phyloP scores from a whole-genome alignment of 176 grass and related monocot genomes.

The Dactylis glomerata region DNA sequence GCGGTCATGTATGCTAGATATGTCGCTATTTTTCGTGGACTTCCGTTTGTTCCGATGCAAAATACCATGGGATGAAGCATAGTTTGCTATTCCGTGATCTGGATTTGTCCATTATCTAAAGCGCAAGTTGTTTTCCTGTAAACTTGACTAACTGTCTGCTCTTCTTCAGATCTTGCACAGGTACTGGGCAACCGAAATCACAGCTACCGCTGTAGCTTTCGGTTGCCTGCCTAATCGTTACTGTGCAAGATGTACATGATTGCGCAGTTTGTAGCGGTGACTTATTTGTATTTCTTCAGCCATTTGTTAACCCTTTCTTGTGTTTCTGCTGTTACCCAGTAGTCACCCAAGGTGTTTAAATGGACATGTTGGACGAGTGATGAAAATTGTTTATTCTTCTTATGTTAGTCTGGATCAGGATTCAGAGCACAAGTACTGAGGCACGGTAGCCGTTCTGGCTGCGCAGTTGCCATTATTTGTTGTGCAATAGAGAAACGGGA shows the following conservation, averaged over 20 bases:
- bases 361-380: background rate
- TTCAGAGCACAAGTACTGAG: constrained; percentile 45
- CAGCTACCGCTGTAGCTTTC: background rate
- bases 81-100: background rate
- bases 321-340: constrained; percentile 3
- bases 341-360: background rate
- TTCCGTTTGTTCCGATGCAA: background rate
- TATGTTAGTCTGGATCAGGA: background rate
- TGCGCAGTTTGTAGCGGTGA: constrained; percentile 13
- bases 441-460: constrained; percentile 19
- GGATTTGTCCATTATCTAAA: background rate
- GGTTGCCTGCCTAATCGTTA: background rate
- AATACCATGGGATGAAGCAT: background rate
- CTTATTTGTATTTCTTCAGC: constrained; percentile 6
- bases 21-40: background rate
- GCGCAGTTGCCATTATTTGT: constrained; percentile 25
- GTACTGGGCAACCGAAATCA: background rate
- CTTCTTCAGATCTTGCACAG: constrained; percentile 3
- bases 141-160: background rate
- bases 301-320: background rate
- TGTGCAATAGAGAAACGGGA: constrained; percentile 39
- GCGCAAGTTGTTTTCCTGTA: background rate
- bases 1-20: background rate
- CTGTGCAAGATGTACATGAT: constrained; percentile 22
- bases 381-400: background rate